These are phyloP conservation scores for Hippophae rhamnoides DNA, from an alignment of 306 rosid species.

Conservation along the genomic window DNA sequence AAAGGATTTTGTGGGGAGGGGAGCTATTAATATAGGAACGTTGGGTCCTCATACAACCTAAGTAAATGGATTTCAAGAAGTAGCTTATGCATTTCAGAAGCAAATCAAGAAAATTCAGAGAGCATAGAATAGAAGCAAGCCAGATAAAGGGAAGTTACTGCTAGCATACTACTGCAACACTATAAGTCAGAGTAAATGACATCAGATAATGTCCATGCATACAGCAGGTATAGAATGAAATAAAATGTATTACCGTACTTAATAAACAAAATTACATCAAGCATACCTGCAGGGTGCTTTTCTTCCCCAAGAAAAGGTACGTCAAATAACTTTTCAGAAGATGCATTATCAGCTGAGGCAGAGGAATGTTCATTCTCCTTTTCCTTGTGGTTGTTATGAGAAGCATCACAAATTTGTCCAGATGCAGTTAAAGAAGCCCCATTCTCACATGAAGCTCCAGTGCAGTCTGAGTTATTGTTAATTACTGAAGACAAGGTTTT, in stretches of 20 bases:
- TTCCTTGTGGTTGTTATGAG: conserved; percentile 26
- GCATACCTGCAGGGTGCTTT: conserved; percentile 53
- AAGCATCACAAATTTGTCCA: conserved; percentile 38
- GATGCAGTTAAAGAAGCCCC: conserved; percentile 34
- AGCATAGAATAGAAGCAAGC: no score
- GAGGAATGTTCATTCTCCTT: conserved; percentile 45
- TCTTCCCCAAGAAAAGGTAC: conserved; percentile 56
- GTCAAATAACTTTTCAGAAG: conserved; percentile 47
- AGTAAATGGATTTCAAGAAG: no score
- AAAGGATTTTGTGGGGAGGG: no score
- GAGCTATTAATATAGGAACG: no score
- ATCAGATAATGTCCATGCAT: not conserved
- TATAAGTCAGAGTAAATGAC: no score
- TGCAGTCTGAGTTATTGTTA: conserved; percentile 33
- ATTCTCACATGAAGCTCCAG: conserved; percentile 46
- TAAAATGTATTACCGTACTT: not conserved
- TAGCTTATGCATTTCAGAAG: no score
- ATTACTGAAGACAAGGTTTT: conserved; percentile 24
- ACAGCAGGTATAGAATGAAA: not conserved
- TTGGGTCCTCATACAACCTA: no score
- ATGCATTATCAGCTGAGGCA: conserved; percentile 39
- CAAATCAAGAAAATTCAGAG: no score
- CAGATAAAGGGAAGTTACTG: no score
- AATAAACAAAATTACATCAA: conserved; percentile 2
- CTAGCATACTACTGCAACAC: no score